Evolutionary conservation across 2,329 filamentous ascomycete species (phyloP).

Genomic region (Penicillium sp.): DNA sequence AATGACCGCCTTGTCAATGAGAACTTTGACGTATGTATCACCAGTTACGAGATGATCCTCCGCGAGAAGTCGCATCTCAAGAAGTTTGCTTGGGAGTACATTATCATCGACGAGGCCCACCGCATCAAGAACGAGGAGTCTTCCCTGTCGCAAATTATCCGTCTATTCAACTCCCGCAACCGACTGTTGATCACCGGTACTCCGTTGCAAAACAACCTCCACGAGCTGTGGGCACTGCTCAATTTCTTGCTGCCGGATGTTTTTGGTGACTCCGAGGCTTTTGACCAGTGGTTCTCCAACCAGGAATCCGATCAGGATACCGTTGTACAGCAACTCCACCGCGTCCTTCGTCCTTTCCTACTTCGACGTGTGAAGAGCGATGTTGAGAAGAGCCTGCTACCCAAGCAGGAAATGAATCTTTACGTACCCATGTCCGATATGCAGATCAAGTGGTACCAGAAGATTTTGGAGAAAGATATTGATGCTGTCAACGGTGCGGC

Average conservation of each 20-base stretch:
- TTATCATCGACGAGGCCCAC: constrained; percentile 97
- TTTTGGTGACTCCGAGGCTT: constrained; percentile 93
- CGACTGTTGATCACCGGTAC: constrained; percentile 94
- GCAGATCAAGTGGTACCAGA: constrained; percentile 99
- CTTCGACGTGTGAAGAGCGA: constrained; percentile 95
- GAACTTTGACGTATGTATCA: constrained; percentile 97
- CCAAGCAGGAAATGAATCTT: constrained; percentile 95
- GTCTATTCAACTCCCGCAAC: constrained; percentile 93
- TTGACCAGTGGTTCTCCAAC: constrained; percentile 96
- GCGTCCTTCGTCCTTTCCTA: constrained; percentile 88
- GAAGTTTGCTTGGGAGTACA: constrained; percentile 99
- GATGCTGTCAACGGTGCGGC: constrained; percentile 96
- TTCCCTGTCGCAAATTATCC: constrained; percentile 92
- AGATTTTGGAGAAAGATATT: constrained; percentile 98
- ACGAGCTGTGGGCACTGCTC: constrained; percentile 95
- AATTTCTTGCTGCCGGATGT: constrained; percentile 98
- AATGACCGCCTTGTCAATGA: constrained; percentile 88
- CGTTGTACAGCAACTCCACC: constrained; percentile 92
- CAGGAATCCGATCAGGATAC: constrained; percentile 90
- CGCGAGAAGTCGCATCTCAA: constrained; percentile 92
- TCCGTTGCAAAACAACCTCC: constrained; percentile 94
- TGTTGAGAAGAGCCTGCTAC: constrained; percentile 94
- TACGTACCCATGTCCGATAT: constrained; percentile 99
- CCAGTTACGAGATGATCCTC: constrained; percentile 98
- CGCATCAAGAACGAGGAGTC: constrained; percentile 99